Conservation (phyloP, 2,329 filamentous ascomycete genomes). For the Colletotrichum melonis region DNA sequence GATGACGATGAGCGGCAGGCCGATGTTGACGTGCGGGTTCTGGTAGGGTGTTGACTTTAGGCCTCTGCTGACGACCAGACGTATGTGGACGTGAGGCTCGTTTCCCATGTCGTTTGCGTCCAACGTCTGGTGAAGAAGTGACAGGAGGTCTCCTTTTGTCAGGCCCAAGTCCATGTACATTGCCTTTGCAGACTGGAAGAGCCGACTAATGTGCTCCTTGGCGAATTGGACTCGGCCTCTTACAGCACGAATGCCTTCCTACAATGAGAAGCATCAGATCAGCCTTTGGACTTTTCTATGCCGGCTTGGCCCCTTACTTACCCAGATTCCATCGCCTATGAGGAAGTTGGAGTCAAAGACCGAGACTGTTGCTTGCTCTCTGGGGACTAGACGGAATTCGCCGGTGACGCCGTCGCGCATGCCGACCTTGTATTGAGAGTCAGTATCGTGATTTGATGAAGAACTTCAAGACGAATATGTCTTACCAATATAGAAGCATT, state of each 20-base stretch:
- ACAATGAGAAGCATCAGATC: neutral
- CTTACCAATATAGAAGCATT: conserved; percentile 39
- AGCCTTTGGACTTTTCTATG: neutral
- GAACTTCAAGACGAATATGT: neutral
- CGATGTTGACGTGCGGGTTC: conserved; percentile 43
- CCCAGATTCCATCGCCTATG: conserved; percentile 44
- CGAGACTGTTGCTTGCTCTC: conserved; percentile 40
- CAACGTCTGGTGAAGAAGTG: conserved; percentile 40
- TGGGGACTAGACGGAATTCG: conserved; percentile 39
- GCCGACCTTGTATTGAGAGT: conserved; percentile 36
- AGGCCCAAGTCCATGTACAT: conserved; percentile 45
- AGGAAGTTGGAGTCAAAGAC: conserved; percentile 45
- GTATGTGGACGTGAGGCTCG: conserved; percentile 43
- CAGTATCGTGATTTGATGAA: neutral
- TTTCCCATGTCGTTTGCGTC: conserved; percentile 42
- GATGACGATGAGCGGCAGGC: conserved; percentile 44
- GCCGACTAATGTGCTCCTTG: conserved; percentile 41
- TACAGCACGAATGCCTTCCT: conserved; percentile 43
- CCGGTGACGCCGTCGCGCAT: conserved; percentile 42
- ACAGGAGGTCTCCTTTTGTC: conserved; percentile 40
- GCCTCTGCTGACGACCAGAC: conserved; percentile 43
- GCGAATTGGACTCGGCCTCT: conserved; percentile 42
- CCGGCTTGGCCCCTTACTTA: neutral
- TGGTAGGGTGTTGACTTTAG: conserved; percentile 43
- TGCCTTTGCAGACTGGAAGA: conserved; percentile 44